phyloP scores from a whole-genome alignment of 2,329 filamentous ascomycete genomes.

The Fusarium keratoplasticum region DNA sequence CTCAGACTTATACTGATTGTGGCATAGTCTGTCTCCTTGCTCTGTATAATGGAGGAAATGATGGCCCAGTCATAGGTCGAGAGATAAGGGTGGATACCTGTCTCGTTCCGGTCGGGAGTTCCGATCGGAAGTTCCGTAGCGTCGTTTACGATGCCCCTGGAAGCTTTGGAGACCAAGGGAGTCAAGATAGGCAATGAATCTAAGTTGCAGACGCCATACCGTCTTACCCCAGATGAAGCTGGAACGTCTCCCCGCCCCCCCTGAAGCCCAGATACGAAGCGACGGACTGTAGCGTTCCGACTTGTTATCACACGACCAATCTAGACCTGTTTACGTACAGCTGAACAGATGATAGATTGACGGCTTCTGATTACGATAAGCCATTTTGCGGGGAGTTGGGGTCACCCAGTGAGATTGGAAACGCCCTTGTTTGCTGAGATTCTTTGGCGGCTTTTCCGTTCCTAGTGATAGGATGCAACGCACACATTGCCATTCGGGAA shows the following conservation, averaged over 20 bases:
- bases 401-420: background rate
- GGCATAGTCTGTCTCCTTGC: background rate
- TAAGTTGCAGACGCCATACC: background rate
- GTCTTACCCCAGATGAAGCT: background rate
- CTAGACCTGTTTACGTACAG: background rate
- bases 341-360: background rate
- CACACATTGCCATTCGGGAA: background rate
- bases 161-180: background rate
- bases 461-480: background rate
- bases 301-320: background rate
- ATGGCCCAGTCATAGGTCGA: background rate
- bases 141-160: background rate
- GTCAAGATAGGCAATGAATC: background rate
- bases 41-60: background rate
- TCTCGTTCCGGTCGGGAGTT: slow-evolving; percentile 17
- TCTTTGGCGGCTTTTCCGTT: background rate
- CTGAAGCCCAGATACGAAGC: background rate
- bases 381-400: background rate
- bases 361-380: background rate
- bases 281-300: background rate
- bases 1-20: background rate
- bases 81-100: background rate
- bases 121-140: slow-evolving; percentile 23
- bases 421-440: background rate
- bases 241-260: background rate